Base-by-base conservation (phyloP, 257 asterid species). In the Penstemon newberryi region DNA sequence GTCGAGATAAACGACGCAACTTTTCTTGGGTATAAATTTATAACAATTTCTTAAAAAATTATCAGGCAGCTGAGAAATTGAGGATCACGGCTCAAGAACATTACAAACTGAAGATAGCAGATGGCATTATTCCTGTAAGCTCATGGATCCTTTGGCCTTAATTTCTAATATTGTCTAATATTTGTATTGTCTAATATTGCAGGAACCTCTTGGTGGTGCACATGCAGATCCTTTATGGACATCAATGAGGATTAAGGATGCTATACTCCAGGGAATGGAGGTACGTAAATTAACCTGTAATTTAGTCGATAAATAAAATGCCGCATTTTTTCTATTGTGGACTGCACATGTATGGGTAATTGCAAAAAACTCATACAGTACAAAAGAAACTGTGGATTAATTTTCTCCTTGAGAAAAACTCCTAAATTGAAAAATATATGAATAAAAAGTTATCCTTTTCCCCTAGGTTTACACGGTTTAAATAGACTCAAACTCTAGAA, bases 201-300 rank as follows among this genome's bases (percentile, higher is more conserved):
- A 85, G 91, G 91, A 85, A 25, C 88, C 91, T 62, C 78, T 85
- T 56, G 91, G 91, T 11, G 91, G 86, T 63, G 91, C 88, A 51
- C 91, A 85, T 75, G 83, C 86, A 13, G 88, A 82, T 67, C 85
- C 86, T 33, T 19, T 72, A 1, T 85, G 91, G 91, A 56, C 88
- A 36, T 80, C 91, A 53, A 60, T 71, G 66, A 74, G 75, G 80
- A 80, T 85, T 54, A 85, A 82, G 73, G 74, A 71, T 66, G 86
- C 88, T 37, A 78, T 85, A 62, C 60, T 82, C 47, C 61, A 77
- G 63, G 77, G 78, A 68, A 77, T 85, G 88, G 82, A 82, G 81
- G 90, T 82, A 70, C 71, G 4, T 63, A n/a, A 58, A 69, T 6
- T 8, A 0, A 45, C 11, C 36, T 4, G 10, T 7, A 39, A 58